Percentiles rank a stretch among this genome's conserved stretches.
Evolutionary conservation across 257 asterid species (phyloP).

Genomic region (Nicotiana tabacum): DNA sequence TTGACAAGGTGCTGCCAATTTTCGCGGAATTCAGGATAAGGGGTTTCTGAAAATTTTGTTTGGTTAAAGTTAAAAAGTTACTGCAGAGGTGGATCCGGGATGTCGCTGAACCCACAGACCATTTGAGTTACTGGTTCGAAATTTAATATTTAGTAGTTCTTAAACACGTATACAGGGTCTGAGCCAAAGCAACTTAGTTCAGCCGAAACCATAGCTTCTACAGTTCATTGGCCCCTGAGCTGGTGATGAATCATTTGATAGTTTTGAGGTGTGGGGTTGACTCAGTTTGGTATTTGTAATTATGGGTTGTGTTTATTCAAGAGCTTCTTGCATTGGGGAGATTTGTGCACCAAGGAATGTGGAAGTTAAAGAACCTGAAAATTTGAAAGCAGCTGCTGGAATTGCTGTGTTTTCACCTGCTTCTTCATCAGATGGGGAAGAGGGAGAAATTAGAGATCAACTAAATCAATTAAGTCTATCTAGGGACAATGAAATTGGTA

Average conservation of each 20-base stretch:
- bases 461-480: conserved; percentile 39
- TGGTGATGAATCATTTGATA: conserved; percentile 36
- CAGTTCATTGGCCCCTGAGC: not conserved
- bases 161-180: too few species aligned
- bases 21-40: not conserved
- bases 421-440: conserved; percentile 43
- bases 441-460: conserved; percentile 55
- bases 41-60: not conserved
- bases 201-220: too few species aligned
- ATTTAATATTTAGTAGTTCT: too few species aligned
- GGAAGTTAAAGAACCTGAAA: conserved; percentile 42
- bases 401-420: conserved; percentile 52
- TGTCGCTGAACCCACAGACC: too few species aligned
- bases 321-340: conserved; percentile 77
- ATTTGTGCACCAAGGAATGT: conserved; percentile 67
- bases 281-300: conserved; percentile 31
- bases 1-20: not conserved
- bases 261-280: conserved; percentile 28
- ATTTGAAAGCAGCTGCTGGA: conserved; percentile 47
- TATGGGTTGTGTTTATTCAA: conserved; percentile 94
- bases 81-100: too few species aligned
- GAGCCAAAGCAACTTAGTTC: too few species aligned
- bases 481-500: conserved; percentile 70
- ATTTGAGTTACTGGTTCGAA: too few species aligned
- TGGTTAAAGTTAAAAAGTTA: not conserved